phyloP scores from a whole-genome alignment of 805 yeast genomes.

The Isabelozyma heimii region DNA sequence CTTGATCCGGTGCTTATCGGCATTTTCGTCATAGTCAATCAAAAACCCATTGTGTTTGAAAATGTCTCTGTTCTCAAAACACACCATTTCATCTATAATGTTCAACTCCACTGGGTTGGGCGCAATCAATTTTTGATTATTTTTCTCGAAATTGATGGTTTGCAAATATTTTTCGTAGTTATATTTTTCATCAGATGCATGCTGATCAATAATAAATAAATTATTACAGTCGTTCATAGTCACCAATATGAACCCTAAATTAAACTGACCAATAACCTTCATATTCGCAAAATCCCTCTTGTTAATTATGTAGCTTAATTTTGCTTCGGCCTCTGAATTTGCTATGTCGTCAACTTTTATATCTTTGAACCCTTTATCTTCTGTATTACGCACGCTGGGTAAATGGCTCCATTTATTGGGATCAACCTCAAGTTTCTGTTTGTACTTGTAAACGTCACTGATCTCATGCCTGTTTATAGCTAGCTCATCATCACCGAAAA shows the following conservation, averaged over 20 bases:
- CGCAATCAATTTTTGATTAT: slow-evolving; percentile 64
- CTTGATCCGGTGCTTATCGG: slow-evolving; percentile 54
- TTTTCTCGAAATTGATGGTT: slow-evolving; percentile 50
- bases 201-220: slow-evolving; percentile 90
- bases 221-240: slow-evolving; percentile 47
- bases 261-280: slow-evolving; percentile 90
- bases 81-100: slow-evolving; percentile 73
- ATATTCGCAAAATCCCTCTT: slow-evolving; percentile 73
- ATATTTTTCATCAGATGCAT: slow-evolving; percentile 94
- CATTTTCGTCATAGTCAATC: slow-evolving; percentile 45
- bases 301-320: slow-evolving; percentile 57
- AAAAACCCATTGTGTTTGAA: slow-evolving; percentile 77
- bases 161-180: slow-evolving; percentile 75
- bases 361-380: background rate
- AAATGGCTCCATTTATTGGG: no score
- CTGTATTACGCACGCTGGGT: background rate
- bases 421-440: background rate
- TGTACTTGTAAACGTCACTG: background rate
- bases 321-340: slow-evolving; percentile 52
- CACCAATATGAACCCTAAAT: slow-evolving; percentile 89
- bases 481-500: background rate
- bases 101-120: slow-evolving; percentile 63
- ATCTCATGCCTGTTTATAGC: background rate
- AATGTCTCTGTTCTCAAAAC: slow-evolving; percentile 54
- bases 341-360: slow-evolving; percentile 41